Evolutionary conservation across 2,329 filamentous ascomycete genomes (phyloP).

Genomic region (Coniosporium tulheliwenetii): DNA sequence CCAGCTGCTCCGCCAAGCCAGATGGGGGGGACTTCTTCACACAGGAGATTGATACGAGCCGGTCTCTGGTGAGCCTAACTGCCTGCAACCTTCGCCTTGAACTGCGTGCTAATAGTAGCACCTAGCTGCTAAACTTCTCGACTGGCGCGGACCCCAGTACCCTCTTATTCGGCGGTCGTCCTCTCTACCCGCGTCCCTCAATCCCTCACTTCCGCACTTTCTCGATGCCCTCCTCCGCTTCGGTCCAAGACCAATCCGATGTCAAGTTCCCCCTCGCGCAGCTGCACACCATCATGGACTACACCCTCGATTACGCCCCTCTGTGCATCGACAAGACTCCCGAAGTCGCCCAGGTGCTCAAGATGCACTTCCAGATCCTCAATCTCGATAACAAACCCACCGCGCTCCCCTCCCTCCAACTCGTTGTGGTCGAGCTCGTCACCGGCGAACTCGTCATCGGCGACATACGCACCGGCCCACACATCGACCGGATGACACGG

Average conservation of each 20-base stretch:
- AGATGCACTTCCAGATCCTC: conserved; percentile 42
- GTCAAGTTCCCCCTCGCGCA: conserved; percentile 15
- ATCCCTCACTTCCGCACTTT: conserved; percentile 24
- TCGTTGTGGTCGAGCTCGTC: conserved; percentile 46
- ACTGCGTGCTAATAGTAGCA: conserved; percentile 42
- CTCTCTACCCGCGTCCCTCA: conserved; percentile 38
- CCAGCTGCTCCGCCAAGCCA: conserved; percentile 30
- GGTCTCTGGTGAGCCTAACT: conserved; percentile 32
- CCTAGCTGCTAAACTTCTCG: background rate
- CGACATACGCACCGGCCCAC: conserved; percentile 22
- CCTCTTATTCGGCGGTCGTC: conserved; percentile 6
- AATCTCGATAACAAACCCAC: conserved; percentile 36
- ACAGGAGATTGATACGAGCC: conserved; percentile 14
- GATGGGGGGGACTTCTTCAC: conserved; percentile 14
- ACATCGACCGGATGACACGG: conserved; percentile 15
- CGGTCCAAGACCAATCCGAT: conserved; percentile 10
- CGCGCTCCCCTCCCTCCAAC: conserved; percentile 40
- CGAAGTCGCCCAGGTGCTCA: conserved; percentile 35
- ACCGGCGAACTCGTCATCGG: conserved; percentile 40
- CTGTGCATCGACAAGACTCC: conserved; percentile 30
- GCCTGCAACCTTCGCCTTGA: conserved; percentile 30
- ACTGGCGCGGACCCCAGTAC: background rate
- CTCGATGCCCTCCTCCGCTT: conserved; percentile 10
- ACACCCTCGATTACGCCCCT: conserved; percentile 16
- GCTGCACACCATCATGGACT: conserved; percentile 5